phyloP scores from a whole-genome alignment of 169 alveolate species.

The Toxoplasma gondii region DNA sequence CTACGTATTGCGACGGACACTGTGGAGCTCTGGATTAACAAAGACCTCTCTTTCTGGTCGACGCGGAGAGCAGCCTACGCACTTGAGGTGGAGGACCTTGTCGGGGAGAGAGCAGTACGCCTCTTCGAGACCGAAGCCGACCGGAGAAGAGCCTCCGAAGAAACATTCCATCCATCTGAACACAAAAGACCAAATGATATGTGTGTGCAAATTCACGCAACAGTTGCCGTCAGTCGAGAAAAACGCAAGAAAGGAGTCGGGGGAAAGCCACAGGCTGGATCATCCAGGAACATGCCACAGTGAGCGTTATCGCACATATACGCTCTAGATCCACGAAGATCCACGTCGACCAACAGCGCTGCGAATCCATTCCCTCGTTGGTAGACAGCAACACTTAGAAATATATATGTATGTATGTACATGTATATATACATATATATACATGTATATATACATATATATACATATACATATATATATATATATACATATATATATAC shows the following conservation, averaged over 20 bases:
- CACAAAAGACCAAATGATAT: background rate
- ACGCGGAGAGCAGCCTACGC: background rate
- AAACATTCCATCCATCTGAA: conserved; percentile 50
- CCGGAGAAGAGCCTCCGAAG: conserved; percentile 43
- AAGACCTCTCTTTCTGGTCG: too few relatives aligned
- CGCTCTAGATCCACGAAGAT: too few relatives aligned
- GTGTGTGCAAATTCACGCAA: background rate
- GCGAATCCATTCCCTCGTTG: too few relatives aligned
- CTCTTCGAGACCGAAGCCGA: conserved; percentile 42
- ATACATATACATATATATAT: too few relatives aligned
- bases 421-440: too few relatives aligned
- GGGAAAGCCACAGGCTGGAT: background rate
- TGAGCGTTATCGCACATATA: too few relatives aligned
- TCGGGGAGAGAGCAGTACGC: conserved; percentile 46
- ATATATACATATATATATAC: too few relatives aligned
- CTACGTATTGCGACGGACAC: too few relatives aligned
- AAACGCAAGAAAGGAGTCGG: background rate
- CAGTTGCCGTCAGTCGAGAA: background rate
- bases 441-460: too few relatives aligned
- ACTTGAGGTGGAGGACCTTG: background rate
- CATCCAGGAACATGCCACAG: background rate
- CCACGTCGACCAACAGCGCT: too few relatives aligned
- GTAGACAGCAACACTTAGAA: too few relatives aligned
- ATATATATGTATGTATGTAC: background rate
- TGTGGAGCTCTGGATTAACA: too few relatives aligned